Percentiles rank a stretch among this genome's conserved stretches.
phyloP scores from a whole-genome alignment of 305 asterid genomes.

The Striga hermonthica region DNA sequence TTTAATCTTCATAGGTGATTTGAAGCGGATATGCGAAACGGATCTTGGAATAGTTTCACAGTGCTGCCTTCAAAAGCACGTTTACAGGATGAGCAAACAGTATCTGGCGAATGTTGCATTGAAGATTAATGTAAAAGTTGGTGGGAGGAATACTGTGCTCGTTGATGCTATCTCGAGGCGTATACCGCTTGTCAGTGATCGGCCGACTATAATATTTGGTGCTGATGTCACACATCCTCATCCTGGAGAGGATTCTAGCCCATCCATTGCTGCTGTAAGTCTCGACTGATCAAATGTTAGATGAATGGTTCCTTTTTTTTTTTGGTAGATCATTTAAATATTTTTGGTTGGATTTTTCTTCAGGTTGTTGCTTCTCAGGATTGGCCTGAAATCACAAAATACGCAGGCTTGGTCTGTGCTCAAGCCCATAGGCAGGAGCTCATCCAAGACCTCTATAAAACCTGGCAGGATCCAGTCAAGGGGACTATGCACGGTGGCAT shows the following conservation, averaged over 20 bases:
- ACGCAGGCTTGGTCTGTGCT: conserved; percentile 91
- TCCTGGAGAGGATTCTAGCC: conserved; percentile 97
- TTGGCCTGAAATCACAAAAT: conserved; percentile 94
- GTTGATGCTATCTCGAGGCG: conserved; percentile 83
- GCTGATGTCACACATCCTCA: conserved; percentile 99
- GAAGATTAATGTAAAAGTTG: conserved; percentile 91
- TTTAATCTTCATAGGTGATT: conserved; percentile 50
- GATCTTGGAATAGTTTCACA: conserved; percentile 96
- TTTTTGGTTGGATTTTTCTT: conserved; percentile 20
- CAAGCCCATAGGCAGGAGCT: conserved; percentile 97
- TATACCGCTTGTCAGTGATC: conserved; percentile 86
- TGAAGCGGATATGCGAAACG: conserved; percentile 91
- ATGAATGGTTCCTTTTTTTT: no score
- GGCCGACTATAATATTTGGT: conserved; percentile 95
- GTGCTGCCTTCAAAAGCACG: conserved; percentile 90
- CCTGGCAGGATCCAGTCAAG: conserved; percentile 87
- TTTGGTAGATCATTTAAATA: no score
- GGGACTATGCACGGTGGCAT: conserved; percentile 91
- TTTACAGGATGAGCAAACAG: conserved; percentile 75
- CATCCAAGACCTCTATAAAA: conserved; percentile 76
- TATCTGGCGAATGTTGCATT: conserved; percentile 92
- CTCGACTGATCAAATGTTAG: no score
- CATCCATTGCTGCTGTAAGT: conserved; percentile 92
- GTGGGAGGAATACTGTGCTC: conserved; percentile 91
- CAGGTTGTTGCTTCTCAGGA: conserved; percentile 99